Base-by-base conservation (phyloP, 1,139 yeast genomes). In the Candida albicans region DNA sequence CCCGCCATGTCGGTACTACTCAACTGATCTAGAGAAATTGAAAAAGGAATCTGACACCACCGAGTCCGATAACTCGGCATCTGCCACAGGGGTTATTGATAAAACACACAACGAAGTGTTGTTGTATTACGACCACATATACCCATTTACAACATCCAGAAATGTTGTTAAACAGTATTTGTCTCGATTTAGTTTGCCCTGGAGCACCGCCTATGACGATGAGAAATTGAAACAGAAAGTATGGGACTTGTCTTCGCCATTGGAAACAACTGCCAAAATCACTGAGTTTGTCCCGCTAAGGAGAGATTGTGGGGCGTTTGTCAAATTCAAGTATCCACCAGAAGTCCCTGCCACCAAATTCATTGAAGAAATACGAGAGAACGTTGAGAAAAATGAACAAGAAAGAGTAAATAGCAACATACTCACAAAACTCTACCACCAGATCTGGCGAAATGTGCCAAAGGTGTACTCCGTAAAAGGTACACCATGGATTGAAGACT, bases 251-350 rank as follows among this genome's bases (percentile, higher is more conserved):
- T 57, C 71, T 30, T 41, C 49, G 3, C 75, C 76, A 2, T 52
- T 72, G 22, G 75, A 76, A 1, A 52, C 48, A 4, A 62, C 54
- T 2, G 58, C 66, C 6, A 43, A 51, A 7, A 61, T 71, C 33
- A 52, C 60, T 4, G 75, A 68, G 34, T 71, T 87, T 30, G 83
- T 89, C 12, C 87, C 96, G 0, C 73, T 87, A 46, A 75, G 67
- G 48, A 68, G 96, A 51, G 99, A 93, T 58, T 96, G 97, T 42
- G 98, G 98, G 35, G 96, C 90, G 0, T 91, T 93, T 71, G 93
- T 87, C 29, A 85, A 85, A 52, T 86, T 84, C 55, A 66, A 68
- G 37, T 78, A 84, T 7, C 91, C 95, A 0, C 67, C 65, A 2
- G 71, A 65, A 2, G 63, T 67, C 38, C 65, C 77, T 2, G 62